phyloP scores from a whole-genome alignment of 2,329 filamentous ascomycete genomes.

The Curvularia eragrostidis region DNA sequence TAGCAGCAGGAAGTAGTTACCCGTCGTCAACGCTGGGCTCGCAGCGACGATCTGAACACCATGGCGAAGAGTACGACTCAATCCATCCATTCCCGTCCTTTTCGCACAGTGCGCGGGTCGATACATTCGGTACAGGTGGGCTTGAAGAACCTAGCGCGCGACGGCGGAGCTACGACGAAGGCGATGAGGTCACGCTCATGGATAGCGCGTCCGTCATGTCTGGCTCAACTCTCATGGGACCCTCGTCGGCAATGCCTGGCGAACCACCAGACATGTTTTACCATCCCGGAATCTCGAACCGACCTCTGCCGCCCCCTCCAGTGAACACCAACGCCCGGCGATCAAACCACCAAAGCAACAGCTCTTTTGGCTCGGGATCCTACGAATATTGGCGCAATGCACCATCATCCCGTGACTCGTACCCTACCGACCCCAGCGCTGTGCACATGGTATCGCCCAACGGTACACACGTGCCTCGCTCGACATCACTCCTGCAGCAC shows the following conservation, averaged over 20 bases:
- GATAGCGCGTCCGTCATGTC: slow-evolving; percentile 41
- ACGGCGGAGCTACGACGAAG: slow-evolving; percentile 89
- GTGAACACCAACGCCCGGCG: slow-evolving; percentile 60
- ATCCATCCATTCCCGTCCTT: slow-evolving; percentile 66
- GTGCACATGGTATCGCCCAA: slow-evolving; percentile 43
- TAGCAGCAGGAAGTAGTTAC: slow-evolving; percentile 49
- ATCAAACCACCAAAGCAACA: slow-evolving; percentile 48
- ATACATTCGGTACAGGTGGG: slow-evolving; percentile 90
- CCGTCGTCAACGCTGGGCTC: slow-evolving; percentile 55
- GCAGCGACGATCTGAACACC: slow-evolving; percentile 53
- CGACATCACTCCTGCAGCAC: slow-evolving; percentile 76
- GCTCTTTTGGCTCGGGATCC: slow-evolving; percentile 39
- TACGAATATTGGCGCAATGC: slow-evolving; percentile 57
- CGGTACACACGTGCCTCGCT: slow-evolving; percentile 45
- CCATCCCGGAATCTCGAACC: slow-evolving; percentile 76
- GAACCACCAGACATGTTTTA: slow-evolving; percentile 93
- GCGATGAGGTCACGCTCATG: slow-evolving; percentile 71
- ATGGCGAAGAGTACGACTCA: slow-evolving; percentile 54
- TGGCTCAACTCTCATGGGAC: slow-evolving; percentile 33
- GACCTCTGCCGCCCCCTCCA: slow-evolving; percentile 69
- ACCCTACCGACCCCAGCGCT: slow-evolving; percentile 40
- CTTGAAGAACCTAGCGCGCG: slow-evolving; percentile 74
- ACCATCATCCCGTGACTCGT: slow-evolving; percentile 40
- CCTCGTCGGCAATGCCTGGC: slow-evolving; percentile 46
- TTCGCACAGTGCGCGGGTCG: slow-evolving; percentile 71